These are phyloP conservation scores for Scalesia atractyloides DNA, from an alignment of 129 eudicot genomes.

Conservation along the genomic window DNA sequence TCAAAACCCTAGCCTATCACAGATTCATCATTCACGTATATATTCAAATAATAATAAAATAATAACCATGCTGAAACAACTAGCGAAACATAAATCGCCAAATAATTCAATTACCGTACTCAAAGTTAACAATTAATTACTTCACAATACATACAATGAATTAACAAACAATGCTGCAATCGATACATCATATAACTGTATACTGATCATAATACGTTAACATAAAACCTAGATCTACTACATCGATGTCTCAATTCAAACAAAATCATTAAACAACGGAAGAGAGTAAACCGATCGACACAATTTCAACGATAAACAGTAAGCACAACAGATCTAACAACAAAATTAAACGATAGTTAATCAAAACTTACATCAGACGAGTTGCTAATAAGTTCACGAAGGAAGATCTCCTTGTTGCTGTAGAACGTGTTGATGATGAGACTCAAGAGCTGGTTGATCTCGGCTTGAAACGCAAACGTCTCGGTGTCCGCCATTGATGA, in stretches of 20 bases:
- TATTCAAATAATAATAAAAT: background rate
- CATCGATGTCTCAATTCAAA: background rate
- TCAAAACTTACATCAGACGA: conserved; percentile 50
- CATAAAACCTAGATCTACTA: background rate
- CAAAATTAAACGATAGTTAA: background rate
- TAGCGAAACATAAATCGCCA: background rate
- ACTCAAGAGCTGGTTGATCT: conserved; percentile 59
- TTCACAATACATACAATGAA: background rate
- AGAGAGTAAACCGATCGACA: background rate
- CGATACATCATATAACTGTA: background rate
- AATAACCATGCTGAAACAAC: background rate
- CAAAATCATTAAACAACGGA: background rate
- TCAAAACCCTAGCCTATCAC: no score
- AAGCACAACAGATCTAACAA: background rate
- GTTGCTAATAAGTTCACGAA: conserved; percentile 65
- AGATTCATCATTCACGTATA: no score
- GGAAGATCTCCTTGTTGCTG: conserved; percentile 62
- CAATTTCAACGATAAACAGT: background rate
- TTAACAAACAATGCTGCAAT: background rate
- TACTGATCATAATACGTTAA: background rate
- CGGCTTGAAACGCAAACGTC: conserved; percentile 60
- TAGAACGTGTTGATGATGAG: conserved; percentile 58
- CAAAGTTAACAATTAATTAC: background rate
- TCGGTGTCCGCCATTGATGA: conserved; percentile 47
- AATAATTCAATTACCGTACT: background rate